Base-by-base conservation (phyloP, 768 basidiomycete species). In the Pholiota conissans region DNA sequence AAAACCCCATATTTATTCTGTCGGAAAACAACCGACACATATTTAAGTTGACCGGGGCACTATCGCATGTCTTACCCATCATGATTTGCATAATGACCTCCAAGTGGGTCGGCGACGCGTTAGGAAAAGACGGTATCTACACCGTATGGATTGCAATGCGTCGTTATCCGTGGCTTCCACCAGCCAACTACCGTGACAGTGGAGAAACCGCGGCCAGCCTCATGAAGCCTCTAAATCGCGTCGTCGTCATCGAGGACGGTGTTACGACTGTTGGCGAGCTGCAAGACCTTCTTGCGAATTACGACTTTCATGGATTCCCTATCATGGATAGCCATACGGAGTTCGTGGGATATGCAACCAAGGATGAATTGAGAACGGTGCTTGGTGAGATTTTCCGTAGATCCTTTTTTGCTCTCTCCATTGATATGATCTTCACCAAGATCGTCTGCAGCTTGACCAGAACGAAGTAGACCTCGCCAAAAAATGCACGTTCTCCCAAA, bases 21-120 rank as follows among this genome's bases (percentile, higher is more conserved):
- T 5, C 22, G 22, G 3, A 10, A 5, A 37, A 24, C 51, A 52
- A 26, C 11, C 18, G 45, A 11, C 5, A 5, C 18, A 28, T 47
- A 32, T 49, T 54, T 18, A 39, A 89, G 87, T 74, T 90, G n/a
- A 90, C 89, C 20, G 89, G 89, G 13, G 89, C 89, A 3, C 74
- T 90, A 26, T 90, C 88, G 13, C 89, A 90, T 71, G 89, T 90
- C n/a, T 75, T 90, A 29, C 89, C 89, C 14, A 89, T 90, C 67
- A 90, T 90, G 89, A 84, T 90, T 46, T 84, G 83, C 54, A 87
- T 90, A 51, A 88, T 89, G 84, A 81, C 83, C 18, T 77, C 87
- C 7, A 90, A 90, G 74, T 90, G 85, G 84, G 84, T 90, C 9
- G 89, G 84, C 6, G 89, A 90, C 64, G 87, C 86, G 11, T 76